These are phyloP conservation scores for Picea mariana DNA, from an alignment of 83 land plant species.

Conservation along the genomic window DNA sequence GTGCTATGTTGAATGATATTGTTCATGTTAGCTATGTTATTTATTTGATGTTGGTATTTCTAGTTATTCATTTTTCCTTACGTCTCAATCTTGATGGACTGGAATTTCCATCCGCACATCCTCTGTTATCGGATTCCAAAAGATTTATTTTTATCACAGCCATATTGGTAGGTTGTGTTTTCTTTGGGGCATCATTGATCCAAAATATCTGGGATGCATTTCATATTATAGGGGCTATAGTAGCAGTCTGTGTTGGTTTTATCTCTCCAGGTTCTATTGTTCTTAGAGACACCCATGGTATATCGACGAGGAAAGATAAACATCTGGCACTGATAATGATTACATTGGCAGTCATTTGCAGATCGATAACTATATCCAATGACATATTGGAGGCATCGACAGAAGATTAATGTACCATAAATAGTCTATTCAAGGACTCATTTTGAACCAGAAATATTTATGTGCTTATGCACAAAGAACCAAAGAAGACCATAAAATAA, in stretches of 20 bases:
- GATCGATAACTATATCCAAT: constrained; percentile 46
- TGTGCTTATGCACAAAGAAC: too few relatives aligned
- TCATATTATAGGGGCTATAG: constrained; percentile 76
- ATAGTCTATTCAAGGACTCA: too few relatives aligned
- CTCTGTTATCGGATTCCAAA: constrained; percentile 41
- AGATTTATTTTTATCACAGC: constrained; percentile 60
- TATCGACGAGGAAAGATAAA: constrained; percentile 74
- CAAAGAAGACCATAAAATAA: too few relatives aligned
- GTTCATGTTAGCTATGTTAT: constrained; percentile 44
- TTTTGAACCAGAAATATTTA: too few relatives aligned
- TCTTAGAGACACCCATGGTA: constrained; percentile 59
- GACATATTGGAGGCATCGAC: too few relatives aligned
- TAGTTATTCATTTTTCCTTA: constrained; percentile 74
- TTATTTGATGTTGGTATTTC: constrained; percentile 30
- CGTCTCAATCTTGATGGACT: constrained; percentile 84
- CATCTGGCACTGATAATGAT: constrained; percentile 66
- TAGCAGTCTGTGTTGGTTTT: too few relatives aligned
- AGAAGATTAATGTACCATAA: too few relatives aligned
- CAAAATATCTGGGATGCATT: constrained; percentile 96
- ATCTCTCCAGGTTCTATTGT: too few relatives aligned
- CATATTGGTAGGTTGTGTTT: constrained; percentile 44
- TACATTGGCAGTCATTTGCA: constrained; percentile 78
- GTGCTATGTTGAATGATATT: too few relatives aligned
- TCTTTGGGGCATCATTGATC: constrained; percentile 76
- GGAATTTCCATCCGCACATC: constrained; percentile 57